These are phyloP conservation scores for Teratosphaeria gauchensis DNA, from an alignment of 2,329 filamentous ascomycete species.

Conservation along the genomic window DNA sequence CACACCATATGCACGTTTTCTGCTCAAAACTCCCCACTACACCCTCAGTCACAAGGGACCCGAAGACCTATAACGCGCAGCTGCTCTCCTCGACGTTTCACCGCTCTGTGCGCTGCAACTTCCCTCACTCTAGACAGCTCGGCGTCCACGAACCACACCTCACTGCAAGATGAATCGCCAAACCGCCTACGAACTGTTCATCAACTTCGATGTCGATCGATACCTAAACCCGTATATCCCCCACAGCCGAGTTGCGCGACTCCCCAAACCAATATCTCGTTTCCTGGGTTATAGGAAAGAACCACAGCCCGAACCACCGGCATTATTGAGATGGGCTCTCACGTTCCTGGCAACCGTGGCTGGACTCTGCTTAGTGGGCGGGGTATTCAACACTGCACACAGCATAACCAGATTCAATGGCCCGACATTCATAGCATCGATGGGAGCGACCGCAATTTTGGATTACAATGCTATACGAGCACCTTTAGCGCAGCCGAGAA, in stretches of 20 bases:
- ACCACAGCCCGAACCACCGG: conserved; percentile 31
- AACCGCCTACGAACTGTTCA: conserved; percentile 67
- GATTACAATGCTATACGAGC: conserved; percentile 39
- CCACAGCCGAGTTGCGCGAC: conserved; percentile 49
- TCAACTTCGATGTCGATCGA: conserved; percentile 66
- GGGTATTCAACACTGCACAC: conserved; percentile 31
- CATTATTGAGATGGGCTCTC: conserved; percentile 33
- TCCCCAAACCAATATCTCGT: conserved; percentile 58
- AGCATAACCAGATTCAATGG: conserved; percentile 30
- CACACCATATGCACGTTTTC: too few relatives aligned
- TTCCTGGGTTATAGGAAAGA: conserved; percentile 46
- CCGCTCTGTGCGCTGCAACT: too few relatives aligned
- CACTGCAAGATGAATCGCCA: conserved; percentile 92
- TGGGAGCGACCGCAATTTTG: conserved; percentile 39
- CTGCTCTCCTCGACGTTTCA: too few relatives aligned
- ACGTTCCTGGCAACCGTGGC: conserved; percentile 35
- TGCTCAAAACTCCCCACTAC: too few relatives aligned
- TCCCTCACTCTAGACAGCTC: neutral
- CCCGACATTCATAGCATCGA: conserved; percentile 33
- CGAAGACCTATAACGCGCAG: too few relatives aligned
- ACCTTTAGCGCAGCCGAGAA: conserved; percentile 40
- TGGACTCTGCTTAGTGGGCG: conserved; percentile 34
- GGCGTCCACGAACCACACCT: neutral
- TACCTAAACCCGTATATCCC: conserved; percentile 64
- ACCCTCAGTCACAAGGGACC: too few relatives aligned